Conservation (phyloP, 352 stramenopile genomes). For the Phytophthora syringae region DNA sequence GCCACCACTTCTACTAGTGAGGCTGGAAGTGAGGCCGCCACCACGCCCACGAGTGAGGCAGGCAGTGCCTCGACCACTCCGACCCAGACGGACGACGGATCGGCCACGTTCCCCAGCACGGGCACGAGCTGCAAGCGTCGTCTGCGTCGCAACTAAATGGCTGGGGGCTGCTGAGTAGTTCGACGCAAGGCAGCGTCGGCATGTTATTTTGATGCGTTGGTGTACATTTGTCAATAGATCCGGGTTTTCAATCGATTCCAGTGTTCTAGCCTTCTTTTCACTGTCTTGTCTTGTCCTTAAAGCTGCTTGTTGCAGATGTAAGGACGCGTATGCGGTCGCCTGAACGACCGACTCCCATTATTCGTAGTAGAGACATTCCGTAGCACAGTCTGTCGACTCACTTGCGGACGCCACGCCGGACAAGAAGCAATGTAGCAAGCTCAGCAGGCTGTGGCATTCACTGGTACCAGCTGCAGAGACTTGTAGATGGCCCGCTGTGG, state of each 20-base stretch:
- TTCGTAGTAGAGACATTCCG: too few relatives aligned
- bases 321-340: too few relatives aligned
- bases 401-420: too few relatives aligned
- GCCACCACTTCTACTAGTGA: not conserved
- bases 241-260: not conserved
- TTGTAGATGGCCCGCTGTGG: not conserved
- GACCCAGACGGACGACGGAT: constrained; percentile 18
- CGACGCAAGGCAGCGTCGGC: not conserved
- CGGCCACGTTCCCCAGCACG: constrained; percentile 27
- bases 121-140: constrained; percentile 36
- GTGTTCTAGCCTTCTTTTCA: not conserved
- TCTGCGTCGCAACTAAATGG: constrained; percentile 30
- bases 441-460: too few relatives aligned
- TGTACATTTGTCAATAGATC: constrained; percentile 19
- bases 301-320: too few relatives aligned
- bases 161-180: not conserved
- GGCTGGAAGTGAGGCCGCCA: constrained; percentile 6
- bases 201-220: constrained; percentile 13
- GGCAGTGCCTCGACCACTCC: constrained; percentile 16
- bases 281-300: too few relatives aligned
- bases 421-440: too few relatives aligned
- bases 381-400: too few relatives aligned
- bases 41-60: constrained; percentile 12
- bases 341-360: too few relatives aligned
- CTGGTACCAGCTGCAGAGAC: too few relatives aligned